A percentile compares a stretch with the other conserved stretches of the same genome.
These are phyloP conservation scores for Hibiscus trionum DNA, from an alignment of 345 rosid genomes.

Conservation along the genomic window DNA sequence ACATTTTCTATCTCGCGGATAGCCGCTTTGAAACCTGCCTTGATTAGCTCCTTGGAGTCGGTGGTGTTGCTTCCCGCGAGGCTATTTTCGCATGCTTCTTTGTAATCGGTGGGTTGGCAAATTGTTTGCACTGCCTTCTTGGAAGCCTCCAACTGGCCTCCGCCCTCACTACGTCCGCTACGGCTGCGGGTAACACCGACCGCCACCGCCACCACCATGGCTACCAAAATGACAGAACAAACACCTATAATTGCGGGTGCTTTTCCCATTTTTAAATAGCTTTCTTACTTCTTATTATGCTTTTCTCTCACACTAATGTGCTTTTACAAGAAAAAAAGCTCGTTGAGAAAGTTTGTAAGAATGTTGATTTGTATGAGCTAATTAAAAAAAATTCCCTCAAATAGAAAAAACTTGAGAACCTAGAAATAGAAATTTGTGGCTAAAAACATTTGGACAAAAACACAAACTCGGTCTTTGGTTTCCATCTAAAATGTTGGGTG, in stretches of 20 bases:
- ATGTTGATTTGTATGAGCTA: too few relatives aligned
- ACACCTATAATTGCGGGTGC: background rate
- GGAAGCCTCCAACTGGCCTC: conserved; percentile 5
- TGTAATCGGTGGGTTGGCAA: conserved; percentile 59
- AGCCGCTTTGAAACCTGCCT: background rate
- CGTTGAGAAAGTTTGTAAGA: too few relatives aligned
- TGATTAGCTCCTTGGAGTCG: background rate
- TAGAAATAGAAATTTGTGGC: background rate
- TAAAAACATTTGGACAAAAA: too few relatives aligned
- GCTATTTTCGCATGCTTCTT: conserved; percentile 33
- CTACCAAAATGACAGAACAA: conserved; percentile 37
- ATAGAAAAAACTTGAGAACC: background rate
- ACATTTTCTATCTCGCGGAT: background rate
- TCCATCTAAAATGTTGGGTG: too few relatives aligned
- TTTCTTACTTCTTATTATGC: too few relatives aligned
- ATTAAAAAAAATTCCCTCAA: background rate
- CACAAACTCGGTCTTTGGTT: too few relatives aligned
- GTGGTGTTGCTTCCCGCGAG: background rate
- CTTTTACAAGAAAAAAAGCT: too few relatives aligned
- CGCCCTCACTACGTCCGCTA: background rate
- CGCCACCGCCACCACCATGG: conserved; percentile 52
- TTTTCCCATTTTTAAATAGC: background rate
- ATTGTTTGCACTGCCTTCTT: conserved; percentile 43
- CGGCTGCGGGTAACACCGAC: conserved; percentile 20
- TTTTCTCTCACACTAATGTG: too few relatives aligned